Conservation (phyloP, 2,329 filamentous ascomycete species). For the Paramyrothecium roridum region DNA sequence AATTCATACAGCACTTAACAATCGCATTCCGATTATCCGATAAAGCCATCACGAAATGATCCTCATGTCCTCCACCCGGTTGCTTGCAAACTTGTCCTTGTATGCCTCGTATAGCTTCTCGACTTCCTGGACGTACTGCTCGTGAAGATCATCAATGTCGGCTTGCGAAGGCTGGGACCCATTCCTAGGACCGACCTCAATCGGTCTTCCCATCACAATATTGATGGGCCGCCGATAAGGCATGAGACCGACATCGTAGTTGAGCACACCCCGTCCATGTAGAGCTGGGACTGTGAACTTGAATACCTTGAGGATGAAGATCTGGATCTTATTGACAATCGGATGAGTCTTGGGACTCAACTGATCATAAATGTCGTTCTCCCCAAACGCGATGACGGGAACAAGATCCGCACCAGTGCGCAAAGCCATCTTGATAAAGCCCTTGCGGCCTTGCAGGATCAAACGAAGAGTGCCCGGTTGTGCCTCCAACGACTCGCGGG, state of each 20-base stretch:
- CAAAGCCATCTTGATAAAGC: constrained; percentile 91
- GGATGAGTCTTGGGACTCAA: constrained; percentile 75
- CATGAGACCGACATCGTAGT: constrained; percentile 96
- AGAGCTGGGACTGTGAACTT: constrained; percentile 92
- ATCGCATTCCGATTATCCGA: background rate
- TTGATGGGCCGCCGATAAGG: constrained; percentile 87
- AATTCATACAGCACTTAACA: too few species aligned
- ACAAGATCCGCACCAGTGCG: constrained; percentile 91
- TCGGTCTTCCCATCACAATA: constrained; percentile 82
- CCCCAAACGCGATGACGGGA: constrained; percentile 87
- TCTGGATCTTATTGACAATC: constrained; percentile 74
- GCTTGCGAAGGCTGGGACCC: constrained; percentile 61
- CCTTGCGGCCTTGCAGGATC: constrained; percentile 79
- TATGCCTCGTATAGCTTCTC: constrained; percentile 71
- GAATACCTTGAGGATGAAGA: constrained; percentile 78
- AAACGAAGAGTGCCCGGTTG: constrained; percentile 74
- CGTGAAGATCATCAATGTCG: constrained; percentile 80
- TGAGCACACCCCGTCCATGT: constrained; percentile 89
- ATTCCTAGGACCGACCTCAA: constrained; percentile 61
- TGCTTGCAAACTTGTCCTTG: constrained; percentile 70
- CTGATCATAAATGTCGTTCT: constrained; percentile 95
- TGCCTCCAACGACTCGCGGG: constrained; percentile 86
- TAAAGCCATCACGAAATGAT: constrained; percentile 51
- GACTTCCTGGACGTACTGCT: constrained; percentile 72
- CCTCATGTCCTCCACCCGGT: constrained; percentile 62